Percentiles rank a stretch among this genome's conserved stretches.
Conservation (phyloP, 345 rosid genomes). For the Gynandropsis gynandra region DNA sequence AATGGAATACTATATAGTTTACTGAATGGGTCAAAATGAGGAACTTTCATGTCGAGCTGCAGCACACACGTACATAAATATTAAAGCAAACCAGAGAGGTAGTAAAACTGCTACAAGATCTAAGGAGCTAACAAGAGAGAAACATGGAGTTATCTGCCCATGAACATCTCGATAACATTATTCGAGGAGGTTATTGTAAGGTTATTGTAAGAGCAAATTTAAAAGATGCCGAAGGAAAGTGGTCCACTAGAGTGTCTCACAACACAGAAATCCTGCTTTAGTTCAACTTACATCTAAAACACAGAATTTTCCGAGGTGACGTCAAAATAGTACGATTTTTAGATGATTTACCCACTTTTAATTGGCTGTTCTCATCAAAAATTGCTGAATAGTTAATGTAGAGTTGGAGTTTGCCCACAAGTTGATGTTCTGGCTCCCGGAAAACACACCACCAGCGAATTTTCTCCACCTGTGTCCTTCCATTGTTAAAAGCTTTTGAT, state of each 20-base stretch:
- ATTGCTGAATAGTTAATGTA: slow-evolving; percentile 72
- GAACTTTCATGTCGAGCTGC: too few species aligned
- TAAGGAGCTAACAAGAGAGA: too few species aligned
- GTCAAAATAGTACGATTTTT: slow-evolving; percentile 9
- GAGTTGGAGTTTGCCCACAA: slow-evolving; percentile 80
- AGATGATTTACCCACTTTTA: slow-evolving; percentile 47
- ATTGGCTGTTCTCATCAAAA: slow-evolving; percentile 69
- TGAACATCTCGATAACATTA: not conserved
- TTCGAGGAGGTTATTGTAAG: slow-evolving; percentile 9
- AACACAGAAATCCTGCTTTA: not conserved
- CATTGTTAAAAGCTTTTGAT: slow-evolving; percentile 24
- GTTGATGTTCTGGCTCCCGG: slow-evolving; percentile 91
- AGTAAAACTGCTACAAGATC: too few species aligned
- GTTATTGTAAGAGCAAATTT: slow-evolving; percentile 2
- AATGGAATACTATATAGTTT: too few species aligned
- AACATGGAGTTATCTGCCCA: not conserved
- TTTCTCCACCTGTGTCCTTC: slow-evolving; percentile 66
- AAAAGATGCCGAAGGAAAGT: slow-evolving; percentile 11
- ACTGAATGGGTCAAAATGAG: too few species aligned
- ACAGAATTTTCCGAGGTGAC: slow-evolving; percentile 2
- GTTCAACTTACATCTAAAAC: not conserved
- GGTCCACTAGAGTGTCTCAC: slow-evolving; percentile 13
- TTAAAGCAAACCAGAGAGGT: too few species aligned
- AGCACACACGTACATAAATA: too few species aligned
- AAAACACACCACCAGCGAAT: slow-evolving; percentile 92